phyloP scores from a whole-genome alignment of 2,329 filamentous ascomycete species.

The Diaporthe sp. region DNA sequence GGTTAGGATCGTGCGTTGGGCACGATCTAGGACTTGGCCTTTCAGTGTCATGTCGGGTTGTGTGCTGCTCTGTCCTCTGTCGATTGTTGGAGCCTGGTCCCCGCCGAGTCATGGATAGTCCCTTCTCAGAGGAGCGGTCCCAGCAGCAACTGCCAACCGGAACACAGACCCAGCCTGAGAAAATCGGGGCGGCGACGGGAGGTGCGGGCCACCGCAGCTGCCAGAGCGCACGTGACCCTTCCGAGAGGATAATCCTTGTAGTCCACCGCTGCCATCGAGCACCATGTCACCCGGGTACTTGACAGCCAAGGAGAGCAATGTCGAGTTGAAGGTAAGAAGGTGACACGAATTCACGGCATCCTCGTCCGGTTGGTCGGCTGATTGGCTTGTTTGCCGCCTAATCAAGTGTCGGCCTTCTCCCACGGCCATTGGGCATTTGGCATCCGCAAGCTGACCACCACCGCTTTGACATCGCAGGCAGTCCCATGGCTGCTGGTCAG shows the following conservation, averaged over 20 bases:
- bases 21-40: neutral
- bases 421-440: slow-evolving; percentile 1
- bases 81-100: slow-evolving; percentile 15
- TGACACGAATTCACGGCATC: slow-evolving; percentile 2
- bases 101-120: slow-evolving; percentile 33
- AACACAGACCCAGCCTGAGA: slow-evolving; percentile 31
- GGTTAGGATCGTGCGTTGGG: slow-evolving; percentile 14
- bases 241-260: slow-evolving; percentile 32
- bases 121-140: slow-evolving; percentile 22
- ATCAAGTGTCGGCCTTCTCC: neutral
- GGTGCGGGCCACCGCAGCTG: slow-evolving; percentile 30
- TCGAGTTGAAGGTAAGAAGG: slow-evolving; percentile 1
- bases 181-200: slow-evolving; percentile 33
- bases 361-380: slow-evolving; percentile 16
- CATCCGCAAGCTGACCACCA: slow-evolving; percentile 29
- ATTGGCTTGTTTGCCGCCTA: slow-evolving; percentile 20
- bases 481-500: slow-evolving; percentile 19
- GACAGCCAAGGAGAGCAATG: neutral
- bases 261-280: neutral
- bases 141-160: slow-evolving; percentile 33
- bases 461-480: slow-evolving; percentile 15
- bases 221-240: slow-evolving; percentile 32
- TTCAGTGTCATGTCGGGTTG: neutral
- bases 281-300: slow-evolving; percentile 4
- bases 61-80: neutral